Percentiles rank a stretch among this genome's conserved stretches.
Evolutionary conservation across 331 rosid species (phyloP).

Genomic region (Rosa hybrid): DNA sequence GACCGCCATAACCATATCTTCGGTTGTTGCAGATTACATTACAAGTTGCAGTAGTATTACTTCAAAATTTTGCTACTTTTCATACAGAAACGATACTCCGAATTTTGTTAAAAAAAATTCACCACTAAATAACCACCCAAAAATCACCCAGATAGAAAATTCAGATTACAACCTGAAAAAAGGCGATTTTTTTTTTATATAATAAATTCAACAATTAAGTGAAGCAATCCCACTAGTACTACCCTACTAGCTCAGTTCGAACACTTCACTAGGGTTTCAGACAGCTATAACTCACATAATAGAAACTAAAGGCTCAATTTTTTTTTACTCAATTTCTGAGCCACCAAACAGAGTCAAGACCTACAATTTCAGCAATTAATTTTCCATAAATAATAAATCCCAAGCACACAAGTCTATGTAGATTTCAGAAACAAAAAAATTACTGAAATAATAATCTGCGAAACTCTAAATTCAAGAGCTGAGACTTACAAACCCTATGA

Average conservation of each 20-base stretch:
- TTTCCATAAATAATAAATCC: background rate
- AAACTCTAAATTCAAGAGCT: constrained; percentile 19
- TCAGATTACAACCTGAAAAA: background rate
- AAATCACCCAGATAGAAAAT: background rate
- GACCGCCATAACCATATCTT: background rate
- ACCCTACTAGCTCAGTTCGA: constrained; percentile 2
- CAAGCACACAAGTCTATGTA: background rate
- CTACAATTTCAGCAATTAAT: background rate
- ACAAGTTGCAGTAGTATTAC: background rate
- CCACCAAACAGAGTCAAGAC: constrained; percentile 11
- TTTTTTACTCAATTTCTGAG: constrained; percentile 12
- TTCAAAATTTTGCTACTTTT: background rate
- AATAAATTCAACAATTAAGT: background rate
- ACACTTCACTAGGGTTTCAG: constrained; percentile 3
- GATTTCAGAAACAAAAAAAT: background rate
- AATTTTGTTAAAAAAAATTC: background rate
- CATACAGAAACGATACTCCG: background rate
- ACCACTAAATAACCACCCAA: background rate
- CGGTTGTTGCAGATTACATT: no score
- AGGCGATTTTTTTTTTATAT: background rate
- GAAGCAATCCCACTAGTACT: constrained; percentile 9
- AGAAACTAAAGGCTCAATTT: background rate
- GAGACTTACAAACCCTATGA: constrained; percentile 27
- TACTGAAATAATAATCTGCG: background rate
- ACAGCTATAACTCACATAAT: background rate